Evolutionary conservation across 306 rosid genomes (phyloP), one percentile per base, ranked within the genome.

Genomic region (Mucuna pruriens): DNA sequence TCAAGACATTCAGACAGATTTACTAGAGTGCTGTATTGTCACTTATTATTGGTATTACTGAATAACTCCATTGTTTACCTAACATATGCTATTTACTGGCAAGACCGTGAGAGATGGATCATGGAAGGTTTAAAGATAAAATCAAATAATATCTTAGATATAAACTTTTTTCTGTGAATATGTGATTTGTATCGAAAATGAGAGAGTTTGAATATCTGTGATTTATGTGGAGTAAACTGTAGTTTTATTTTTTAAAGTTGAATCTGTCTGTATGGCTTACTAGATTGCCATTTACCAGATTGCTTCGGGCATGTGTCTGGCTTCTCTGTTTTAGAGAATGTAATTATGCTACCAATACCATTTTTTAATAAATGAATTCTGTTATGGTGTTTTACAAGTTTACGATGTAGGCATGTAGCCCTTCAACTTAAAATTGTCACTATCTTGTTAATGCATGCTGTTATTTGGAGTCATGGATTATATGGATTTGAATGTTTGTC

Each of bases 21-120:
- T 80, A 31, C 6, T 57, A 29, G n/a, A n/a, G 19, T 40, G 25
- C 17, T 75, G 80, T 45, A 62, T 61, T 58, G 44, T 62, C 49
- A 71, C 39, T 25, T 42, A 25, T 39, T 52, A 79, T 19, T 26
- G 68, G 7, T 79, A 39, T 68, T 38, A 4, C 39, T 25, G 62
- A 19, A 44, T 33, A 46, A 46, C 48, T 62, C 73, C 7, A 10
- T 57, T 39, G 33, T 38, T 36, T 52, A 1, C 23, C 71, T 7
- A 13, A 33, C 23, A 31, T 65, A 34, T 63, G 45, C 34, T 15
- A 33, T 63, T 16, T 34, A 63, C 25, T 31, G 70, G 25, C 11
- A 63, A 31, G 1, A 38, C 42, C 42, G 7, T 38, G 9, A 7
- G 44, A 29, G 38, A 34, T 63, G 17, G 67, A 19, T 17, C 23